Base-by-base conservation (phyloP, 2,329 filamentous ascomycete species). In the Epichloe festucae region DNA sequence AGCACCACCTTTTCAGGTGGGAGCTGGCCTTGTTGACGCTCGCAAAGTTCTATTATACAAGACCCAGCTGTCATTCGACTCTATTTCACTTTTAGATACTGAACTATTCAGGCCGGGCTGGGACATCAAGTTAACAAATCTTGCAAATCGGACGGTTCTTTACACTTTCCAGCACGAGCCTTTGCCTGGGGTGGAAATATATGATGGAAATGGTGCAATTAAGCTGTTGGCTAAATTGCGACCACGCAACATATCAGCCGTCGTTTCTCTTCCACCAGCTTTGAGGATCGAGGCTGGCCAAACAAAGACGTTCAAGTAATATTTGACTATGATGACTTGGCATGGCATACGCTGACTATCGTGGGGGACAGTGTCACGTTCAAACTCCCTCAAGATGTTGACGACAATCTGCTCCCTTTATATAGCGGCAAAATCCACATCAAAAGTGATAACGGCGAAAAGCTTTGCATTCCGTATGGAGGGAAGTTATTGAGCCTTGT, bases 1-100 rank as follows among this genome's bases (percentile, higher is more conserved):
- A 11, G 65, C 66, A 1, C 63, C 66, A 0, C 62, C 63, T 5
- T 67, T 67, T 35, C 75, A 65, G 61, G 68, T 68, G 52, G 75
- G 75, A 21, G 72, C 66, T 10, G 75, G 75, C 2, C 61, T 77
- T 6, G 63, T 75, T 17, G 66, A 75, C 48, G 72, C 72, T 5
- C 65, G 63, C 48, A 70, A 72, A 51, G 65, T 73, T 1, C 59
- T 75, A 2, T 60, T 68, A 31, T 67, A 70, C 46, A 50, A 54
- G 17, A 67, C 66, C 0, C 59, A 67, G 35, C 54, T 68, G 7
- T 57, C 57, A n/a, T 72, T 68, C 14, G 65, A 69, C 34, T 69
- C 70, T 10, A 70, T 78, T 46, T 66, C 71, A 11, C 68, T 78
- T 51, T 74, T 72, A 48, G 76, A 78, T 52, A 76, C 73, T 0